phyloP scores from a whole-genome alignment of 345 rosid species.

The Eucalyptus microcorys region DNA sequence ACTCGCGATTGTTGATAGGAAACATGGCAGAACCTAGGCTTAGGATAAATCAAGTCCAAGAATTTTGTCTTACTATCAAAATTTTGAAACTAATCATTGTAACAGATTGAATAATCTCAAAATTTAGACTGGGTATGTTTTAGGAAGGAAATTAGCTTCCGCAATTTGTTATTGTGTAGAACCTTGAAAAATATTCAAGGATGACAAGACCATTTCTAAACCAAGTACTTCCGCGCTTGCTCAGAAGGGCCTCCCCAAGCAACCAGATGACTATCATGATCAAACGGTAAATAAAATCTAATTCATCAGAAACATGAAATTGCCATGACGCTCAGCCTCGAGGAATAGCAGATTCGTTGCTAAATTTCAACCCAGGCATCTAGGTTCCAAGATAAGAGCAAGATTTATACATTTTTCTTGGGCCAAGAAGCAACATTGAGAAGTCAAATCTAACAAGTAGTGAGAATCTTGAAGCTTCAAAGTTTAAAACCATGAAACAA shows the following conservation, averaged over 20 bases:
- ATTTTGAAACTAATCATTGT: background rate
- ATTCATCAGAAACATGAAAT: background rate
- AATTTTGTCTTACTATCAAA: background rate
- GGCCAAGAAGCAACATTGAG: background rate
- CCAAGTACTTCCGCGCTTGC: background rate
- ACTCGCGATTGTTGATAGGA: background rate
- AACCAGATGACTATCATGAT: background rate
- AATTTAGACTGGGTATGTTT: background rate
- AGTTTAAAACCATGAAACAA: background rate
- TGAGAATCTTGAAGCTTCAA: background rate
- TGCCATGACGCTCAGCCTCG: background rate
- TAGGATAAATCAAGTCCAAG: background rate
- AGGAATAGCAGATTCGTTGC: background rate
- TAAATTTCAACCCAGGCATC: background rate
- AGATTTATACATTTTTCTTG: background rate
- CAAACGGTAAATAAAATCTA: background rate
- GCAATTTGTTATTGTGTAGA: background rate
- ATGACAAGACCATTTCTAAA: background rate
- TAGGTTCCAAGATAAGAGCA: background rate
- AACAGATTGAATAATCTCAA: background rate
- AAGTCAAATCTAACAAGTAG: background rate
- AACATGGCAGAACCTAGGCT: background rate
- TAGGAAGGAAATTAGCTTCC: background rate
- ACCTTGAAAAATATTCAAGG: background rate
- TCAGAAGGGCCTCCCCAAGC: background rate